Percentiles rank a stretch among this genome's conserved stretches.
phyloP scores from a whole-genome alignment of 495 filamentous ascomycete species.

The Penicillium tannophilum region DNA sequence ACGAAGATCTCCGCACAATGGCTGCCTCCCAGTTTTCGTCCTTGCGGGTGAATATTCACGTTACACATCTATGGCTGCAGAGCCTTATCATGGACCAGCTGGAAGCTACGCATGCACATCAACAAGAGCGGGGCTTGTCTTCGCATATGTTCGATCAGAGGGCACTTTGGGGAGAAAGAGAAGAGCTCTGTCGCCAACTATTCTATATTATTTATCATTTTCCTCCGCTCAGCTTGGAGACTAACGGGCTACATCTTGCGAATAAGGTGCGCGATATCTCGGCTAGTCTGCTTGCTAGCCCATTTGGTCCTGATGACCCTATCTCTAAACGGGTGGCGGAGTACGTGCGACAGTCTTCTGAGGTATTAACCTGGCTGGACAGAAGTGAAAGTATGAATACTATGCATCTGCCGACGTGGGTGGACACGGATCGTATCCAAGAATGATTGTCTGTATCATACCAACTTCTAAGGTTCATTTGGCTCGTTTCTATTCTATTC shows the following conservation, averaged over 20 bases:
- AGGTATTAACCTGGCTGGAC: slow-evolving; percentile 25
- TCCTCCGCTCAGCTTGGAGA: slow-evolving; percentile 17
- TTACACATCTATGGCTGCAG: slow-evolving; percentile 30
- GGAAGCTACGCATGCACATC: slow-evolving; percentile 16
- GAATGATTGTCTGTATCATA: background rate
- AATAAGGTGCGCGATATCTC: slow-evolving; percentile 30
- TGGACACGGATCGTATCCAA: slow-evolving; percentile 27
- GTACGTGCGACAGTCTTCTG: slow-evolving; percentile 23
- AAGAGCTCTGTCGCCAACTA: slow-evolving; percentile 20
- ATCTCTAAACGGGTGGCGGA: slow-evolving; percentile 20
- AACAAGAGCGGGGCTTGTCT: background rate
- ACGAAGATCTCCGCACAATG: background rate
- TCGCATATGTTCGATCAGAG: slow-evolving; percentile 9
- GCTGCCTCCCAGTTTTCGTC: slow-evolving; percentile 12
- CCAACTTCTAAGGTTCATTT: background rate
- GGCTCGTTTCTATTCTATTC: background rate
- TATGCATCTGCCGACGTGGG: slow-evolving; percentile 26
- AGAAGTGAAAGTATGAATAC: slow-evolving; percentile 25
- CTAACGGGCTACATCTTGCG: slow-evolving; percentile 25
- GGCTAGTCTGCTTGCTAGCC: slow-evolving; percentile 24
- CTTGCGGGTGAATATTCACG: slow-evolving; percentile 28
- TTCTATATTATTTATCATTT: slow-evolving; percentile 21
- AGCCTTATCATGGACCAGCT: slow-evolving; percentile 27
- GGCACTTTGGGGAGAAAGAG: slow-evolving; percentile 14
- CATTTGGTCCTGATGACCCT: slow-evolving; percentile 21